Percentiles rank a stretch among this genome's conserved stretches.
Evolutionary conservation across 805 yeast species (phyloP).

Genomic region (Pichia occidentalis): DNA sequence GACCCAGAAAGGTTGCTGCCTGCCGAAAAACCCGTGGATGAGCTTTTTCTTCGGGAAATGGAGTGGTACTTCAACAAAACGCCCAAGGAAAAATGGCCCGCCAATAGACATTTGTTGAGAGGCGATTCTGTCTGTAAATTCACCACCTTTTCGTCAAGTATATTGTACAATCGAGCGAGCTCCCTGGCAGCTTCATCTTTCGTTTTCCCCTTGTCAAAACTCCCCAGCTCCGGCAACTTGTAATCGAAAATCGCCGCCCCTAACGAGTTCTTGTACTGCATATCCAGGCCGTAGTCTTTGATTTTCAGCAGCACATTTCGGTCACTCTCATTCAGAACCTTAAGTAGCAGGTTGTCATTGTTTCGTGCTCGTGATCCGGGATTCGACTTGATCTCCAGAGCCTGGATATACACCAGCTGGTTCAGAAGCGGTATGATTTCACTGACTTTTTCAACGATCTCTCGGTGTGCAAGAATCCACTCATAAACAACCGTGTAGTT

Average conservation of each 20-base stretch:
- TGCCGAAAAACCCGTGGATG: too few relatives aligned
- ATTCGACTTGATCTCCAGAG: not conserved
- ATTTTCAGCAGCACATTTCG: conserved; percentile 1
- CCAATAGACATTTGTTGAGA: conserved; percentile 39
- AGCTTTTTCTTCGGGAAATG: conserved; percentile 25
- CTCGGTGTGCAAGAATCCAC: conserved; percentile 3
- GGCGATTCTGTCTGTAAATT: conserved; percentile 36
- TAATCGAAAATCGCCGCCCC: not conserved
- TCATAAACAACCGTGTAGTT: conserved; percentile 2
- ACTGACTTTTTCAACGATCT: not conserved
- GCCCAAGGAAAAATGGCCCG: conserved; percentile 49
- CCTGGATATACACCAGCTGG: conserved; percentile 2
- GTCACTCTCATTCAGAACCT: not conserved
- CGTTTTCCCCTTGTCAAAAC: conserved; percentile 1
- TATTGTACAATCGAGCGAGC: conserved; percentile 4
- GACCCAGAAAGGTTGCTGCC: too few relatives aligned
- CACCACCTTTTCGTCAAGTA: not conserved
- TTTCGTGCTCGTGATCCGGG: not conserved
- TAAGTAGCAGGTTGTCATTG: conserved; percentile 2
- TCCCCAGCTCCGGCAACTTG: conserved; percentile 1
- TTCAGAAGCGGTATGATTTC: conserved; percentile 1
- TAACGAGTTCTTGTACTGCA: too few relatives aligned
- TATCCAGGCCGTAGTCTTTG: too few relatives aligned
- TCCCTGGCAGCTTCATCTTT: conserved; percentile 1
- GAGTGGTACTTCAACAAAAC: conserved; percentile 39